Conservation (phyloP, 305 asterid species). For the Coffea humblotiana region DNA sequence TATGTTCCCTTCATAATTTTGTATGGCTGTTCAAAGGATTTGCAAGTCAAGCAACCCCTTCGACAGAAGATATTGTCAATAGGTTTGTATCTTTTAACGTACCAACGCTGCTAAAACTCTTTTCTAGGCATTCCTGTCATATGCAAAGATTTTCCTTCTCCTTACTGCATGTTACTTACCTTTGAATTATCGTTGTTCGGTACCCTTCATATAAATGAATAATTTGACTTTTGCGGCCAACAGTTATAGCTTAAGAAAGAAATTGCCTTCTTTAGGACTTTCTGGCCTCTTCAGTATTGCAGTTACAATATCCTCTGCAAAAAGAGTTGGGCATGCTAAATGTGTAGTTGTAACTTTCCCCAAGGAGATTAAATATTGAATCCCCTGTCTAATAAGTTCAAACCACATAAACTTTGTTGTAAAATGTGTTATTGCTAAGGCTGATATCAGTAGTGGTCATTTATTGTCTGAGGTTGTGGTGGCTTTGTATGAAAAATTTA, state of each 20-base stretch:
- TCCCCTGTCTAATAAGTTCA: not conserved
- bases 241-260: too few relatives aligned
- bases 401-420: not conserved
- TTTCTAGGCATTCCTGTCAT: constrained; percentile 1
- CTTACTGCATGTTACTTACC: not conserved
- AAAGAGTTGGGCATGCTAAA: too few relatives aligned
- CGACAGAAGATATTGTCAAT: constrained; percentile 60
- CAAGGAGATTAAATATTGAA: not conserved
- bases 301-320: too few relatives aligned
- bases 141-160: not conserved
- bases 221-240: too few relatives aligned
- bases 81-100: constrained; percentile 48
- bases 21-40: constrained; percentile 38
- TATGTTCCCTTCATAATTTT: constrained; percentile 63
- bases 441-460: not conserved
- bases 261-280: too few relatives aligned
- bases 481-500: not conserved
- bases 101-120: constrained; percentile 4
- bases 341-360: not conserved
- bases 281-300: too few relatives aligned
- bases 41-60: constrained; percentile 40
- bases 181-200: not conserved
- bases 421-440: not conserved
- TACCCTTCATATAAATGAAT: too few relatives aligned
- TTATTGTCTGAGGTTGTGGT: not conserved